Evolutionary conservation across 129 eudicot species (phyloP).

Genomic region (Centrapalus pauciflorus): DNA sequence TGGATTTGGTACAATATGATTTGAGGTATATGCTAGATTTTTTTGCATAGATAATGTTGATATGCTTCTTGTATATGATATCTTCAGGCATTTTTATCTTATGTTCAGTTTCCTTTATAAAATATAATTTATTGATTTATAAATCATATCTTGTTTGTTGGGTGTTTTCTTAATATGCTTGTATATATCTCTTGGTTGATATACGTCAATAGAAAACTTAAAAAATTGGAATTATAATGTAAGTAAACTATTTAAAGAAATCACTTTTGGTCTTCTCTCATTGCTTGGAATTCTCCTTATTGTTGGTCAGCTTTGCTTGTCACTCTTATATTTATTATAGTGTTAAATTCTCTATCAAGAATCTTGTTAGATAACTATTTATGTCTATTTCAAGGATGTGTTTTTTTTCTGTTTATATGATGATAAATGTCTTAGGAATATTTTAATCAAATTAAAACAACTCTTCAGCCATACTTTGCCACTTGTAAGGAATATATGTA

Average conservation of each 20-base stretch:
- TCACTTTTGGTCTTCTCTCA: neutral
- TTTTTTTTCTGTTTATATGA: neutral
- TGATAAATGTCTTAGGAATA: constrained; percentile 9
- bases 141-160: too few relatives aligned
- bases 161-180: constrained; percentile 8
- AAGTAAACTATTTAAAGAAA: constrained; percentile 19
- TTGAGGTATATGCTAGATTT: neutral
- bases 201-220: neutral
- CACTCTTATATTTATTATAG: constrained; percentile 9
- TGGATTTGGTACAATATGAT: neutral
- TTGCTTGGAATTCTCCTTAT: constrained; percentile 13
- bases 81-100: too few relatives aligned
- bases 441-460: neutral
- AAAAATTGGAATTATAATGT: constrained; percentile 15
- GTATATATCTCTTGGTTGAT: too few relatives aligned
- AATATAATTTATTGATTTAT: constrained; percentile 12
- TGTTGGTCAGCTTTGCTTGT: constrained; percentile 12
- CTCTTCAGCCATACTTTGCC: constrained; percentile 12
- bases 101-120: neutral
- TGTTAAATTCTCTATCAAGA: constrained; percentile 15
- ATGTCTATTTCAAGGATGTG: constrained; percentile 18
- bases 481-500: constrained; percentile 16
- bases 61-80: constrained; percentile 5
- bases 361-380: constrained; percentile 20
- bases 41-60: neutral